Evolutionary conservation across 345 rosid genomes (phyloP).

Genomic region (Heritiera littoralis): DNA sequence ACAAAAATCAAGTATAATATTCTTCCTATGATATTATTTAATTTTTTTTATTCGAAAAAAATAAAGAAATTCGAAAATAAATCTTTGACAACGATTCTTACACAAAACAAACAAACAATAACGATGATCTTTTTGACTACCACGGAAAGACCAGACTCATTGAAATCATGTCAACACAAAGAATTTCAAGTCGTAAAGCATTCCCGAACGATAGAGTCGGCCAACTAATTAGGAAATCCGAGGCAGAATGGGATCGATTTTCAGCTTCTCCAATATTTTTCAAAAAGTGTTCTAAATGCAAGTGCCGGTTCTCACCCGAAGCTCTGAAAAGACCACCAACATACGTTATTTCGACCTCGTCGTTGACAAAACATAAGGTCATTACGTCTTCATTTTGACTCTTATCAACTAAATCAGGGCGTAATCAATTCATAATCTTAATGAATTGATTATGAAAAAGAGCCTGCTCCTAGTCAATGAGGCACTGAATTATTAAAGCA

Average conservation of each 20-base stretch:
- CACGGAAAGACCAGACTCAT: no score
- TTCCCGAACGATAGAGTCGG: neutral
- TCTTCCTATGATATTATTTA: no score
- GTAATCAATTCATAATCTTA: neutral
- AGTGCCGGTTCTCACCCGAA: neutral
- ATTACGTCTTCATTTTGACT: neutral
- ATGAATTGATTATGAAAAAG: neutral
- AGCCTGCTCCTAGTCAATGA: neutral
- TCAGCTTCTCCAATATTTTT: neutral
- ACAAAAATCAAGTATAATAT: no score
- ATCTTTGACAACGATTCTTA: neutral
- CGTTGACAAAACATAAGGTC: neutral
- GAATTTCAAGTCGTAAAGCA: neutral
- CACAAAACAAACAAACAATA: no score
- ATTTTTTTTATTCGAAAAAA: no score
- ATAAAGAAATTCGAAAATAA: no score
- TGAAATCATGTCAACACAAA: neutral
- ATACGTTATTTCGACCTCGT: neutral
- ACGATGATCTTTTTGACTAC: neutral
- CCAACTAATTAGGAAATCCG: neutral
- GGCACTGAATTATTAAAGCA: neutral
- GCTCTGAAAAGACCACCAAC: neutral
- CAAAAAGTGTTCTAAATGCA: no score
- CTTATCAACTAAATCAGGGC: neutral
- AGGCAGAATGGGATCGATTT: neutral